Base-by-base conservation (phyloP, 371 early-diverging fungal genomes). In the Rhizomucor pusillus region DNA sequence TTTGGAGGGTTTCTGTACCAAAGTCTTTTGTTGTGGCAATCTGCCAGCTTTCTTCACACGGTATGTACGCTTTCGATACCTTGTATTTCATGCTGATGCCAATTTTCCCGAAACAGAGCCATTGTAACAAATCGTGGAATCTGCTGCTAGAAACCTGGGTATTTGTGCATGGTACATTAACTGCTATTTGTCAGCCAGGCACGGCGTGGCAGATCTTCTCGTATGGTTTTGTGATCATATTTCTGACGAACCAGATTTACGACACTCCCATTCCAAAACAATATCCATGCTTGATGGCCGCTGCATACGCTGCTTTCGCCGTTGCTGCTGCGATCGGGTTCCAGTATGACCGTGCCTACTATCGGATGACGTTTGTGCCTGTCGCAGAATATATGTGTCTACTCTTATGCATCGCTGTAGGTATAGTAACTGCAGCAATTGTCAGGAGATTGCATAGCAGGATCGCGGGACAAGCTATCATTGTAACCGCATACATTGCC, bases 131-230 rank as follows among this genome's bases (percentile, higher is more conserved):
- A 37, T 50, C 65, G 12, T 75, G 75, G 71, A 48, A 65, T 9
- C 19, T 71, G 36, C 13, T 71, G 14, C 53, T 75, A 16, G 75
- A 75, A 60, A 50, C 56, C 2, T 71, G 67, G 63, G 75, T 75
- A 0, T 71, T 71, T 60, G 49, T 75, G 12, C 71, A 75, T 51
- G 75, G 75, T 0, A 60, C 67, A 10, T 18, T 71, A 1, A 75
- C 75, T 9, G 75, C 75, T 10, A n/a, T 75, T 0, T 61, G 55
- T 52, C 75, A 75, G 50, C 71, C 67, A n/a, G 75, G 75, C 36
- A 43, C 49, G 3, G 66, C 60, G 24, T 75, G 75, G 75, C 71
- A 71, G 44, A 66, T 75, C 13, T 75, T 75, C 24, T 62, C 67
- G 1, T 75, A 65, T 44, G 75, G 75, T 2, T 75, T 75, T 22